A percentile compares a stretch with the other conserved stretches of the same genome.
Evolutionary conservation across 1,284 basidiomycete genomes (phyloP).

Genomic region (Naganishia sp.): DNA sequence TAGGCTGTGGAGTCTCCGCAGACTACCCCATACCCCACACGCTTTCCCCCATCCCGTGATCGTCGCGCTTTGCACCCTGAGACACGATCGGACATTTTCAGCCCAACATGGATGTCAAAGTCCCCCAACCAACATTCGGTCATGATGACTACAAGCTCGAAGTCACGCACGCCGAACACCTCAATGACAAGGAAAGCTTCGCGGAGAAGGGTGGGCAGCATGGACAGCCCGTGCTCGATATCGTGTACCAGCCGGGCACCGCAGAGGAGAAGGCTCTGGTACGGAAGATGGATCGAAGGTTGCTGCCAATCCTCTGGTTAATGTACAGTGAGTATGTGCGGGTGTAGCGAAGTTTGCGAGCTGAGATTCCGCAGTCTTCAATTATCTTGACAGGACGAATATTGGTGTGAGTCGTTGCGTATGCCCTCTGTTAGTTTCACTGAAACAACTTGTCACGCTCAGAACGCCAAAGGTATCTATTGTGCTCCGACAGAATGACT

Average conservation of each 20-base stretch:
- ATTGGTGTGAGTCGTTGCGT: slow-evolving; percentile 44
- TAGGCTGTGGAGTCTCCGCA: too few species aligned
- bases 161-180: slow-evolving; percentile 15
- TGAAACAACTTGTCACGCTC: neutral
- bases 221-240: slow-evolving; percentile 5
- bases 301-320: slow-evolving; percentile 51
- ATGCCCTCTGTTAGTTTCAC: neutral
- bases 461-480: slow-evolving; percentile 46
- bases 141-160: slow-evolving; percentile 23
- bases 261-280: slow-evolving; percentile 50
- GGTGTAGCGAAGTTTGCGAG: neutral
- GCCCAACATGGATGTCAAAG: slow-evolving; percentile 17
- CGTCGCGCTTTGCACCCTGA: too few species aligned
- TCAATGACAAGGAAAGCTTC: slow-evolving; percentile 12
- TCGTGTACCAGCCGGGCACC: slow-evolving; percentile 43
- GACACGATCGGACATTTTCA: too few species aligned
- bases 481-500: neutral
- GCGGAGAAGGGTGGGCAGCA: slow-evolving; percentile 8
- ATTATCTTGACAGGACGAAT: slow-evolving; percentile 50
- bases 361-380: slow-evolving; percentile 18
- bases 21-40: too few species aligned
- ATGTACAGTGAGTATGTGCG: slow-evolving; percentile 42
- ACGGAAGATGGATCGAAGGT: slow-evolving; percentile 51
- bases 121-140: slow-evolving; percentile 21
- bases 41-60: too few species aligned